Base-by-base conservation (phyloP, 2,329 filamentous ascomycete genomes). In the Dactylellina drechsleri region DNA sequence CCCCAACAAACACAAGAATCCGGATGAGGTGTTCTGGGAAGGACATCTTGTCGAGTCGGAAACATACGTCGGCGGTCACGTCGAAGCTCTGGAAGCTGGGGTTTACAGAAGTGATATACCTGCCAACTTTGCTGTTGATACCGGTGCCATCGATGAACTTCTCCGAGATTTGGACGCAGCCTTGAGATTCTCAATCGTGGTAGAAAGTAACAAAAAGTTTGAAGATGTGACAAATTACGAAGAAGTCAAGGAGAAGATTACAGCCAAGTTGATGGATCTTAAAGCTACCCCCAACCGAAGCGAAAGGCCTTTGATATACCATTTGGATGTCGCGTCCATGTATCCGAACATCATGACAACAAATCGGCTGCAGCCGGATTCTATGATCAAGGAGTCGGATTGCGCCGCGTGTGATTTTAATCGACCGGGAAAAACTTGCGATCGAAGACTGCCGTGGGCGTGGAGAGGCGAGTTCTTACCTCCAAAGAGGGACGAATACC, bases 291-390 rank as follows among this genome's bases (percentile, higher is more conserved):
- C 95, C 0, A 93, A 96, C 79, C 87, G 95, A 77, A 89, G 85
- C 78, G 95, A 99, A 81, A 85, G 89, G 50, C 95, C 95, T 3
- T 87, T 96, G 36, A 99, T 99, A 77, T 99, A 99, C 83, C 95
- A 99, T 85, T 85, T 99, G 83, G 95, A 99, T 81, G 96, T 99
- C 71, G 95, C 95, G 16, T 97, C 95, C 73, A 99, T 99, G 95
- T 99, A 99, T 81, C 95, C 95, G 8, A 99, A 99, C 82, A 99
- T 99, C 82, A 99, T 99, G 96, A 99, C 96, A 1, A 99, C 95
- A 0, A 99, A 99, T 82, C 91, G 95, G 81, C 83, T 99, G 54
- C 95, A 99, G 79, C 95, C 95, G 0, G 95, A 99, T 82, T 98
- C 95, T n/a, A 96, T 99, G 93, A 96, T 99, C 64, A 86, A 94